A percentile compares a stretch with the other conserved stretches of the same genome.
phyloP scores from a whole-genome alignment of 1,284 basidiomycete species.

The Naganishia cerealis region DNA sequence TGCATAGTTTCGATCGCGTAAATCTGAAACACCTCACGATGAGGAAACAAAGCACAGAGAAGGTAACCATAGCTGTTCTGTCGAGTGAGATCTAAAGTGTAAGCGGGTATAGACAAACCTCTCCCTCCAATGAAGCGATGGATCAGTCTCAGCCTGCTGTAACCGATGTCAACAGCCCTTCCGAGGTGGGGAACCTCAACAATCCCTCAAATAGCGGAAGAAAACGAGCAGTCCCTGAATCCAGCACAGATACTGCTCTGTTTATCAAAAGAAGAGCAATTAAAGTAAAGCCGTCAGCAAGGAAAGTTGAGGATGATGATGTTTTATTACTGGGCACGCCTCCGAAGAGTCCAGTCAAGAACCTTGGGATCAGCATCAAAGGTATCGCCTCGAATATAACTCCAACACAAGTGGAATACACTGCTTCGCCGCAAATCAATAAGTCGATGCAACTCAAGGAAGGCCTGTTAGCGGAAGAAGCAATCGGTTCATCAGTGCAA shows the following conservation, averaged over 20 bases:
- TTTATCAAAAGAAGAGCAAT: slow-evolving; percentile 26
- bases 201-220: not conserved
- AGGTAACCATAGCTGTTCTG: too few species aligned
- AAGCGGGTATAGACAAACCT: not conserved
- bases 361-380: slow-evolving; percentile 12
- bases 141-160: not conserved
- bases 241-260: slow-evolving; percentile 10
- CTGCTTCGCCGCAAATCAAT: not conserved
- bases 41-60: too few species aligned
- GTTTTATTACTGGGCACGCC: not conserved
- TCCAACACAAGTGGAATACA: slow-evolving; percentile 4
- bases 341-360: not conserved
- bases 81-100: too few species aligned
- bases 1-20: slow-evolving; percentile 1
- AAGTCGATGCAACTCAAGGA: not conserved
- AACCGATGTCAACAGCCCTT: slow-evolving; percentile 1
- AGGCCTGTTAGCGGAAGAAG: not conserved
- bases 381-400: slow-evolving; percentile 11
- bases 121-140: not conserved
- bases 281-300: slow-evolving; percentile 18
- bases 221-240: slow-evolving; percentile 21
- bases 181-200: slow-evolving; percentile 16
- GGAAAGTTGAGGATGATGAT: not conserved
- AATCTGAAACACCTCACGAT: slow-evolving; percentile 8
- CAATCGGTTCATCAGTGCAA: not conserved